phyloP scores from a whole-genome alignment of 2,329 filamentous ascomycete genomes.

The Aspergillus fructus region DNA sequence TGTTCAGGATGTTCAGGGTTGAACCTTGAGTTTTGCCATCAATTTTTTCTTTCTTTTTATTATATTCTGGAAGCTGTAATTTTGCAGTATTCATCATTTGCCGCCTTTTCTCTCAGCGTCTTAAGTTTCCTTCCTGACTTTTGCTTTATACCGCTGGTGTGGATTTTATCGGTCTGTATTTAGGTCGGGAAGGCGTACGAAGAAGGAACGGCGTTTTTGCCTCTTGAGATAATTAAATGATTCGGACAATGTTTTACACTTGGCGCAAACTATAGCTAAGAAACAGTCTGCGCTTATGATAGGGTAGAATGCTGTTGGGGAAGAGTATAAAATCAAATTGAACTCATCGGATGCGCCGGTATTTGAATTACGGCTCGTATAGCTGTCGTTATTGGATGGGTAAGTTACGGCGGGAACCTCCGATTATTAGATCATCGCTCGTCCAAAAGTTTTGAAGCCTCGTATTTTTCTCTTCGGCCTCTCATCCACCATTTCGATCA shows the following conservation, averaged over 20 bases:
- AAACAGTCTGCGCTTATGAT: not conserved
- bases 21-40: conserved; percentile 7
- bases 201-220: conserved; percentile 17
- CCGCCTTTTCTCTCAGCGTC: not conserved
- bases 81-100: not conserved
- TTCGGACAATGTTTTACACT: not conserved
- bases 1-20: conserved; percentile 54
- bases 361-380: not conserved
- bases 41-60: not conserved
- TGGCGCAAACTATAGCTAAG: not conserved
- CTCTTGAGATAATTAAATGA: not conserved
- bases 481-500: not conserved
- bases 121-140: not conserved
- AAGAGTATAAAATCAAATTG: not conserved
- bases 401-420: not conserved
- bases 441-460: conserved; percentile 7
- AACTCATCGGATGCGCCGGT: not conserved
- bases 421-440: conserved; percentile 10
- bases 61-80: not conserved
- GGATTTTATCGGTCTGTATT: conserved; percentile 6
- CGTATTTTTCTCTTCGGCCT: not conserved
- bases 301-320: not conserved
- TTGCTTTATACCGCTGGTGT: conserved; percentile 8
- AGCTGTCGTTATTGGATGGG: not conserved
- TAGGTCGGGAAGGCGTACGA: conserved; percentile 12